Evolutionary conservation across 192 early-diverging fungal species (phyloP), one percentile per base, ranked within the genome.

Genomic region (Linderina pennispora): DNA sequence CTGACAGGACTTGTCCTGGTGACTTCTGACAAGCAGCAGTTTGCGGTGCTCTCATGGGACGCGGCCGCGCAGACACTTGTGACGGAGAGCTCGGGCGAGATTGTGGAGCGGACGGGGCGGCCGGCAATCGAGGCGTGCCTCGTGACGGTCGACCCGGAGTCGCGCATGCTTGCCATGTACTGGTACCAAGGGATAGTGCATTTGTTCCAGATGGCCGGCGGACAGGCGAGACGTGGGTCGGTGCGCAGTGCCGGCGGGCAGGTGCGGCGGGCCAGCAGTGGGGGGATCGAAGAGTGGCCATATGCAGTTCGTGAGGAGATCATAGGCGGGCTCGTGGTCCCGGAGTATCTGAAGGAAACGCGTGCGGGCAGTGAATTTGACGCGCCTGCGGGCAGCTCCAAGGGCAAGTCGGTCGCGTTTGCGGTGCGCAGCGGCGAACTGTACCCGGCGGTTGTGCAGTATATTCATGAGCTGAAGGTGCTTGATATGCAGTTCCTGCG

Each of bases 21-120:
- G 8, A 60, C 77, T 15, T 89, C 88, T 11, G 79, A 80, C 17
- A 71, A 74, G 26, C 70, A 78, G 59, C 75, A 90, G 41, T 84
- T 82, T 56, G 74, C 79, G 1, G 69, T 90, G 7, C 60, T 95
- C 5, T 75, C 77, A n/a, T 88, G 82, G 62, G 80, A 85, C 48
- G 49, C 68, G 1, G 33, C 45, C 0, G 39, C 48, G 24, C 37
- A 74, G 13, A 49, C 23, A 23, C 43, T 89, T 3, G 43, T 77
- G 10, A 91, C 90, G 0, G 88, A 89, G 58, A 62, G 77, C 24
- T 67, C 60, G 11, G 87, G 84, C 32, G 73, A 79, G 19, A 45
- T 88, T 1, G 23, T 40, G 9, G 83, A 91, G 45, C 60, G 62
- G 11, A 76, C 72, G 5, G 82, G 76, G 5, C 62, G 75, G 24